Conservation (phyloP, 2,329 filamentous ascomycete genomes). For the Cercospora beticola region DNA sequence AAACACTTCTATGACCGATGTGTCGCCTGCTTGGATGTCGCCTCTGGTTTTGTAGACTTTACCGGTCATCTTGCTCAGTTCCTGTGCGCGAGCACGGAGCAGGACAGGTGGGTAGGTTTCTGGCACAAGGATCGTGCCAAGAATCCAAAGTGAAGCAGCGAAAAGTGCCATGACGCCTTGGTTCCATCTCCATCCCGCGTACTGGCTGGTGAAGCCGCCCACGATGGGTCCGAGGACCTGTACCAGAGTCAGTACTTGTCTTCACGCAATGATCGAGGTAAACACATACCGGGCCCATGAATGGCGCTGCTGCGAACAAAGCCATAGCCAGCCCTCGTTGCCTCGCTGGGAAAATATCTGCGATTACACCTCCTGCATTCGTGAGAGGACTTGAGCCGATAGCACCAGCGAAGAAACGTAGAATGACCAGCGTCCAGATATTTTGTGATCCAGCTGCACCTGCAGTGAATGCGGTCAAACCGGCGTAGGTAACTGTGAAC, state of each 20-base stretch:
- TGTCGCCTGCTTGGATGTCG: conserved; percentile 42
- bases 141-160: conserved; percentile 60
- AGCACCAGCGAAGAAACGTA: conserved; percentile 48
- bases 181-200: conserved; percentile 68
- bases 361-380: conserved; percentile 50
- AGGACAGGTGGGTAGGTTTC: conserved; percentile 62
- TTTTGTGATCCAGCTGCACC: conserved; percentile 47
- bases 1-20: conserved; percentile 44
- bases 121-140: conserved; percentile 53
- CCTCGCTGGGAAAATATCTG: conserved; percentile 47
- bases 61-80: conserved; percentile 53
- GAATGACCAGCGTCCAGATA: conserved; percentile 46
- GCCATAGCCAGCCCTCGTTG: conserved; percentile 55
- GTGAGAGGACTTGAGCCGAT: conserved; percentile 48
- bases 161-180: conserved; percentile 63
- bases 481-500: conserved; percentile 40
- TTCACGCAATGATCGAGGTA: not conserved
- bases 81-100: conserved; percentile 54
- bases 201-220: conserved; percentile 64
- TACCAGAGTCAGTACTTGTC: not conserved
- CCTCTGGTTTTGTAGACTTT: conserved; percentile 56
- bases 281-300: conserved; percentile 52
- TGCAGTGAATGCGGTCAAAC: conserved; percentile 44
- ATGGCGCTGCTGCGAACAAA: conserved; percentile 66
- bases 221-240: conserved; percentile 58